Conservation (phyloP, 1,139 yeast genomes). For the Hansenula sp. region DNA sequence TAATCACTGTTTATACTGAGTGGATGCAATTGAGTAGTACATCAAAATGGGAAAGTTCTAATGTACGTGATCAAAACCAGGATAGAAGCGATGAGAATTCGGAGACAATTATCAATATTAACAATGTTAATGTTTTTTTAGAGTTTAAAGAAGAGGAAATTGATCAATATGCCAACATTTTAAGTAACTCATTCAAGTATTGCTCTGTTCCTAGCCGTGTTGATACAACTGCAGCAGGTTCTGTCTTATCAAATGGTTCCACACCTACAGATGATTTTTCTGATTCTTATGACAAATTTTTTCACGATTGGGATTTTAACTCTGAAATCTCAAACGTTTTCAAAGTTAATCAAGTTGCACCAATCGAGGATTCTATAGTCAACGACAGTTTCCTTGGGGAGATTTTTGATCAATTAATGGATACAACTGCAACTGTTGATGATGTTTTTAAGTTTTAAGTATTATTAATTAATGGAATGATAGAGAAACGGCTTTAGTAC, state of each 20-base stretch:
- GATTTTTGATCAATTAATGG: not conserved
- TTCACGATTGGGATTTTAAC: not conserved
- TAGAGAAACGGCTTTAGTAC: too few relatives aligned
- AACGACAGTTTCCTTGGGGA: not conserved
- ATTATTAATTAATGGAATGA: not conserved
- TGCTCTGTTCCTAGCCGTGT: not conserved
- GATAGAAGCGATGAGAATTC: not conserved
- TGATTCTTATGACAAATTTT: not conserved
- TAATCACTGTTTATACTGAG: conserved; percentile 6
- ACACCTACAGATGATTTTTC: not conserved
- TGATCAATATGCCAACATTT: not conserved
- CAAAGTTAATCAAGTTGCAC: not conserved
- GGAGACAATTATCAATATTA: conserved; percentile 1
- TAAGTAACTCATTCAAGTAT: not conserved
- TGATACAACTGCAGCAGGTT: not conserved
- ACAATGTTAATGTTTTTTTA: not conserved
- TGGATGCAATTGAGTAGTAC: conserved; percentile 14
- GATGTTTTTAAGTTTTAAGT: not conserved
- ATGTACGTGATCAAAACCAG: not conserved
- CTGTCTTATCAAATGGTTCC: not conserved
- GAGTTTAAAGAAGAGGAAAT: conserved; percentile 7
- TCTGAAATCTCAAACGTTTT: not conserved
- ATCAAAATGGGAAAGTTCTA: not conserved
- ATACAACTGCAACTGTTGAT: not conserved
- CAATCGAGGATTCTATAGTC: not conserved